Conservation (phyloP, 2,329 filamentous ascomycete species). For the Amylocarpus encephaloides region DNA sequence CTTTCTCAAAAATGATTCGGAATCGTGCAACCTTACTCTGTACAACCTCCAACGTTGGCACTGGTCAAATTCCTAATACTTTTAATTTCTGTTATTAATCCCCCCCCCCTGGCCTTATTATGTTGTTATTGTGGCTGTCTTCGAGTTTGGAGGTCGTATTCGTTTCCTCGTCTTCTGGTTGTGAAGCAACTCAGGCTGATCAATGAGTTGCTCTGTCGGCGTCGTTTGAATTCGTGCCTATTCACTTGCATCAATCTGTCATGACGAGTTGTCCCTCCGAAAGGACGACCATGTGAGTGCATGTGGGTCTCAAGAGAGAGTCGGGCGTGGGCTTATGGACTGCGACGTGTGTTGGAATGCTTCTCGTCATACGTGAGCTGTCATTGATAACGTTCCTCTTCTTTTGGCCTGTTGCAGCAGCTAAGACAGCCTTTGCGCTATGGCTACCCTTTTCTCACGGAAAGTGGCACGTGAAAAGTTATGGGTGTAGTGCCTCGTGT, state of each 20-base stretch:
- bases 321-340: not conserved
- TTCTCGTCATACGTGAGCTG: conserved; percentile 12
- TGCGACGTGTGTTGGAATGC: too few relatives aligned
- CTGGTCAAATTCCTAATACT: too few relatives aligned
- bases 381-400: conserved; percentile 18
- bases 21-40: too few relatives aligned
- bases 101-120: too few relatives aligned
- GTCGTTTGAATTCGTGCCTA: not conserved
- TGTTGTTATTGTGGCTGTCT: too few relatives aligned
- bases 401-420: conserved; percentile 16
- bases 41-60: too few relatives aligned
- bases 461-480: not conserved
- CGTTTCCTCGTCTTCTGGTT: not conserved
- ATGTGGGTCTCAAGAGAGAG: not conserved
- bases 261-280: not conserved
- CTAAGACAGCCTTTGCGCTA: conserved; percentile 7
- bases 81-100: too few relatives aligned
- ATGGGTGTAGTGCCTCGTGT: not conserved
- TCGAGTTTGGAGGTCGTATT: too few relatives aligned
- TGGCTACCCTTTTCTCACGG: not conserved
- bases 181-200: not conserved
- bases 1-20: too few relatives aligned
- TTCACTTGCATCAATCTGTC: not conserved
- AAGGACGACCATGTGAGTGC: not conserved
- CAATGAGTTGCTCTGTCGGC: not conserved